Evolutionary conservation across 2,329 filamentous ascomycete species (phyloP), one percentile per base, ranked within the genome.

Genomic region (Cyphellophora attinorum): DNA sequence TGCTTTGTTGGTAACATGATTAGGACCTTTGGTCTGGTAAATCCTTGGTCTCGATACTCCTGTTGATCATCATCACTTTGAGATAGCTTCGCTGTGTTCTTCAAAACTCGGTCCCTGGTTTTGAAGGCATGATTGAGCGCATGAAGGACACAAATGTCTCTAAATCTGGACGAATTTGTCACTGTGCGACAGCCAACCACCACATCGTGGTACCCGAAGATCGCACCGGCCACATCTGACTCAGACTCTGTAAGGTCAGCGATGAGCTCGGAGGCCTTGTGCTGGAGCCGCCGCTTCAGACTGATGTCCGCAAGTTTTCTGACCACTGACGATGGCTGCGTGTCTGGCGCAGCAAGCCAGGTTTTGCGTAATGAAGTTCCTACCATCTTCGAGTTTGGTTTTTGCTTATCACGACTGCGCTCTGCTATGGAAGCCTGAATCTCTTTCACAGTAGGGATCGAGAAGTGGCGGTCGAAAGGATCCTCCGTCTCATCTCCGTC

Each of bases 81-180:
- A 6, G 80, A 68, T 8, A 93, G 61, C 44, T 79, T 84, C 35
- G 82, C 75, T 52, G 88, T 96, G 61, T 96, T 93, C 59, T 94
- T 96, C 41, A 96, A 74, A 1, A 96, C 82, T 18, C 79, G 76
- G 52, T 96, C 89, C 45, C 91, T 78, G 2, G 89, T 95, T 57
- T 94, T 95, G 59, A 93, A 79, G 27, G 96, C 69, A 54, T 96
- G 91, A 55, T 96, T 96, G 10, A 96, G 65, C 3, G 81, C 79
- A 58, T 98, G 91, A 2, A 95, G 66, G 48, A 82, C 85, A 11
- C 77, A 69, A 33, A 94, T 62, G 27, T 79, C 75, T 33, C 85
- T 76, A 31, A 96, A 56, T 4, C 67, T 70, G 14, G 72, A 65
- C 1, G 83, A 74, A 52, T 89, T 91, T 11, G 68, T 62, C 2